Evolutionary conservation across 2,329 filamentous ascomycete genomes (phyloP).

Genomic region (Trichophyton schoenleinii): DNA sequence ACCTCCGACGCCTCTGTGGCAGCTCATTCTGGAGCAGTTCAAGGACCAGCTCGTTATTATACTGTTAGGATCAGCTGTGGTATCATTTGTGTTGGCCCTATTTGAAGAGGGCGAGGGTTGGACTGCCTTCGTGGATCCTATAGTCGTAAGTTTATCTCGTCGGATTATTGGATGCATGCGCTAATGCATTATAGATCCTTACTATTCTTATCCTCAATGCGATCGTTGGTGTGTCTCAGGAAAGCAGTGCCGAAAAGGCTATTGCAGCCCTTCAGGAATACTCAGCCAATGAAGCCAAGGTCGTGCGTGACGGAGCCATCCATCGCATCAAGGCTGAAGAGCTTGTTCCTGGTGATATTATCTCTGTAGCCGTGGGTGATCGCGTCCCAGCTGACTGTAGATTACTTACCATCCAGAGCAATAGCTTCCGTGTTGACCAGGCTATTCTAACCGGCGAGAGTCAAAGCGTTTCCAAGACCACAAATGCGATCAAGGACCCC

Average conservation of each 20-base stretch:
- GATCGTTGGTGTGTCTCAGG: conserved; percentile 93
- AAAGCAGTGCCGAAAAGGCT: conserved; percentile 96
- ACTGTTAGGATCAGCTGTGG: conserved; percentile 76
- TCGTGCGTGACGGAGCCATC: conserved; percentile 70
- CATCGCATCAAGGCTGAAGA: conserved; percentile 89
- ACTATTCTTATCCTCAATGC: conserved; percentile 95
- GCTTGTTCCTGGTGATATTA: conserved; percentile 83
- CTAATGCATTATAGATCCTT: conserved; percentile 53
- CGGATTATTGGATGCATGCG: background rate
- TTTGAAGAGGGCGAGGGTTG: conserved; percentile 89
- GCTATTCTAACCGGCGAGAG: conserved; percentile 95
- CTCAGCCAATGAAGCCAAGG: conserved; percentile 94
- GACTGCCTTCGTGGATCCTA: conserved; percentile 94
- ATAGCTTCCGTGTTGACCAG: conserved; percentile 93
- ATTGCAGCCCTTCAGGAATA: conserved; percentile 98
- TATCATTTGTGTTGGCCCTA: conserved; percentile 85
- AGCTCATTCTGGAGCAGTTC: conserved; percentile 95
- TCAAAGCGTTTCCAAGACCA: conserved; percentile 87
- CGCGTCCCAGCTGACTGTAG: conserved; percentile 92
- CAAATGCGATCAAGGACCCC: conserved; percentile 54
- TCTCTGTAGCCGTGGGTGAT: conserved; percentile 79
- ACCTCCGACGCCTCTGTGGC: conserved; percentile 88
- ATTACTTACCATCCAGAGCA: conserved; percentile 80
- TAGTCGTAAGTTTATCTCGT: conserved; percentile 55
- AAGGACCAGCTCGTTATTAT: conserved; percentile 98